Base-by-base conservation (phyloP, 2,329 filamentous ascomycete genomes). In the Nothophaeocryptopus gaeumannii region DNA sequence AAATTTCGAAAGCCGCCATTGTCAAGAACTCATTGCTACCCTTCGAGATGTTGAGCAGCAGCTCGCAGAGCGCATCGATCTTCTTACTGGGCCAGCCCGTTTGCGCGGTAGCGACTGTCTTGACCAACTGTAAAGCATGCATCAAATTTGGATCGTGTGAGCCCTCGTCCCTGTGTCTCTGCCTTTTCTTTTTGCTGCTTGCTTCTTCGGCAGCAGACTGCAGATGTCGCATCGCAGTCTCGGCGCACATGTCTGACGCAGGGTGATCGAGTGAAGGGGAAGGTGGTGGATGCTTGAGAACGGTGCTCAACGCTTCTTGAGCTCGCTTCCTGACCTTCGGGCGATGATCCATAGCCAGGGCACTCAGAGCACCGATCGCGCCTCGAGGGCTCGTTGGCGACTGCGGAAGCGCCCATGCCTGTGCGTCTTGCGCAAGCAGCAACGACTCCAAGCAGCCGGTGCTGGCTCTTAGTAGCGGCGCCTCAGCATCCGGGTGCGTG, bases 61-160 rank as follows among this genome's bases (percentile, higher is more conserved):
- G 74, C 70, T 97, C 91, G 69, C 91, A 96, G 31, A 99, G 75
- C 2, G 86, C 78, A 72, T 99, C 93, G 47, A 96, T 95, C 73
- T 95, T 96, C 74, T 87, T 89, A 74, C 87, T 96, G 1, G 93
- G 93, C 93, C 93, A 99, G 43, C 93, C 93, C 35, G 89, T 88
- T 51, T 89, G 92, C 5, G 89, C 89, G 2, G 81, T 79, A 0
- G 93, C 90, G 53, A 99, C 82, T 0, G 88, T 88, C 77, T 95
- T 96, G 58, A 96, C 86, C 47, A 99, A 76, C 64, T 99, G 92
- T 55, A 99, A 75, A 2, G 91, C 86, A 67, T 97, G 93, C 58
- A 97, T 95, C 43, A 97, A 77, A 29, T 83, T 83, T 2, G 93
- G 91, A 50, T 68, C 65, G 34, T 69, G 62, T 55, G 90, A 82